Percentiles rank a stretch among this genome's conserved stretches.
Conservation (phyloP, 2,329 filamentous ascomycete genomes). For the Penicillium sumatraense region DNA sequence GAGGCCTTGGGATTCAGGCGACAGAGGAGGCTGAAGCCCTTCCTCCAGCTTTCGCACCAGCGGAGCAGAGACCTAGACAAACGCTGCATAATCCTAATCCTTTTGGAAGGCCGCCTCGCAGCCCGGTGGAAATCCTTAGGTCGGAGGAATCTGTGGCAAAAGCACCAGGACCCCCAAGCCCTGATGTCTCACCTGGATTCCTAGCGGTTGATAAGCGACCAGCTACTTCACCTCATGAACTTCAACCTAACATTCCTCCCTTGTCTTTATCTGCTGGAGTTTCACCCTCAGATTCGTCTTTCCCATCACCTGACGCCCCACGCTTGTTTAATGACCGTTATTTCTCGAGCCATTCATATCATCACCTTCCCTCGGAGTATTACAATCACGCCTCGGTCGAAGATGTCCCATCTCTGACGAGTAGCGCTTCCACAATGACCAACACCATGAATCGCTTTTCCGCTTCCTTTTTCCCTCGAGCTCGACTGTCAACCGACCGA, state of each 20-base stretch:
- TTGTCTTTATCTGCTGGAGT: conserved; percentile 44
- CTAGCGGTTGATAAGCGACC: conserved; percentile 45
- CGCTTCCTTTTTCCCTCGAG: conserved; percentile 46
- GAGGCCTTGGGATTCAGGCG: conserved; percentile 37
- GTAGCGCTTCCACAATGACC: conserved; percentile 54
- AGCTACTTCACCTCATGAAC: conserved; percentile 47
- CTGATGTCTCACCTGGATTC: conserved; percentile 43
- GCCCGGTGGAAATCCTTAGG: conserved; percentile 35
- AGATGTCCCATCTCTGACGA: conserved; percentile 56
- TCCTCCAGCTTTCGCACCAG: conserved; percentile 2
- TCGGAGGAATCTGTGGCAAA: conserved; percentile 34
- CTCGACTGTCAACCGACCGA: conserved; percentile 49
- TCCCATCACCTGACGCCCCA: conserved; percentile 52
- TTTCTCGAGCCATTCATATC: conserved; percentile 39
- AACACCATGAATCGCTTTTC: conserved; percentile 50
- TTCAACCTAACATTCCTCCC: conserved; percentile 43
- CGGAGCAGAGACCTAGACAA: conserved; percentile 9
- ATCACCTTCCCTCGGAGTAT: conserved; percentile 43
- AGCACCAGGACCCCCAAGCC: conserved; percentile 33
- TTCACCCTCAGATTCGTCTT: conserved; percentile 46
- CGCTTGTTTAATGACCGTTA: conserved; percentile 49
- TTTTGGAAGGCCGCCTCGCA: conserved; percentile 28
- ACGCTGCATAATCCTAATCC: conserved; percentile 28
- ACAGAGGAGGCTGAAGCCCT: conserved; percentile 9
- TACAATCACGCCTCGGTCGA: conserved; percentile 49